A percentile compares a stretch with the other conserved stretches of the same genome.
Conservation (phyloP, 305 asterid species). For the Nicotiana rustica region DNA sequence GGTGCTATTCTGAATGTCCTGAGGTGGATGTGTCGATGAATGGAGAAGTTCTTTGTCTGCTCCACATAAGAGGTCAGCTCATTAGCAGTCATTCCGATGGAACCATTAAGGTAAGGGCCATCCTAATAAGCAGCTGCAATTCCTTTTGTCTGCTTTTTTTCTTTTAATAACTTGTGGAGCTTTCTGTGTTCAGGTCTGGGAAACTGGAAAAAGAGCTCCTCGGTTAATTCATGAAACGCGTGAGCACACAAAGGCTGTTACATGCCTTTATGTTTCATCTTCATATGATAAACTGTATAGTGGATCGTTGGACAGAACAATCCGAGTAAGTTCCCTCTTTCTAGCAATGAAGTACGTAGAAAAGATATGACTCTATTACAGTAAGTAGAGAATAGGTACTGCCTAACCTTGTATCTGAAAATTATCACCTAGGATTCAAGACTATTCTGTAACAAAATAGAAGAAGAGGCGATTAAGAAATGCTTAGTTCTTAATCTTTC, state of each 20-base stretch:
- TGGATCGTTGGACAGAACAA: slow-evolving; percentile 89
- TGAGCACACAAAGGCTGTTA: slow-evolving; percentile 78
- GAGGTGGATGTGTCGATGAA: slow-evolving; percentile 68
- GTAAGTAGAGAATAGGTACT: background rate
- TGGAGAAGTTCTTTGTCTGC: slow-evolving; percentile 76
- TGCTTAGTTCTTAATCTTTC: background rate
- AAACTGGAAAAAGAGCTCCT: slow-evolving; percentile 64
- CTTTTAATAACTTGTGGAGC: background rate
- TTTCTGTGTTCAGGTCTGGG: slow-evolving; percentile 69
- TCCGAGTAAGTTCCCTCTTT: slow-evolving; percentile 56
- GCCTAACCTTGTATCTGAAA: background rate
- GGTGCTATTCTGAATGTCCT: slow-evolving; percentile 76
- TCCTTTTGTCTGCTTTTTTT: background rate
- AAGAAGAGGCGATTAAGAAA: background rate
- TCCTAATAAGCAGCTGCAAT: background rate
- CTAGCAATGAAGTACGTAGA: background rate
- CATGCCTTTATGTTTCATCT: slow-evolving; percentile 68
- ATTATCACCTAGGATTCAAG: background rate
- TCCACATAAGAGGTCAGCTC: slow-evolving; percentile 60
- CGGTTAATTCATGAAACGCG: slow-evolving; percentile 75
- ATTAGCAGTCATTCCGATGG: slow-evolving; percentile 88
- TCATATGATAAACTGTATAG: slow-evolving; percentile 66
- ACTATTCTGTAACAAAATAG: background rate
- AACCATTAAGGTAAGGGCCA: slow-evolving; percentile 65
- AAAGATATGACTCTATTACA: background rate